Evolutionary conservation across 2,329 filamentous ascomycete species (phyloP).

Genomic region (Arthroderma uncinatum): DNA sequence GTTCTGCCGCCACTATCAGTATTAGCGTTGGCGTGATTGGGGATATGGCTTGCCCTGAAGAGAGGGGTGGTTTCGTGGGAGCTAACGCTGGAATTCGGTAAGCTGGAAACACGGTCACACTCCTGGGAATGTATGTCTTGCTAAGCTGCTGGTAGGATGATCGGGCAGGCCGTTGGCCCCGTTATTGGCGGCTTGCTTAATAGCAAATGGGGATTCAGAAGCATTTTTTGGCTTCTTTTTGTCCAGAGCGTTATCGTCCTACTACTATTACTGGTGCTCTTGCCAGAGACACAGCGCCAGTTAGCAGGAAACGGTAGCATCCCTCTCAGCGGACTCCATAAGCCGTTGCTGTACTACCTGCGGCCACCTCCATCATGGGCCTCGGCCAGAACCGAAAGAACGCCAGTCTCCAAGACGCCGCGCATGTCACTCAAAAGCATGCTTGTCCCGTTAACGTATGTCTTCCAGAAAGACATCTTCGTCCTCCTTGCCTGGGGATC

Average conservation of each 20-base stretch:
- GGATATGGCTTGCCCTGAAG: constrained; percentile 56
- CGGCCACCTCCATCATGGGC: neutral
- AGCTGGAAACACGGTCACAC: neutral
- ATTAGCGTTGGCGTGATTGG: constrained; percentile 60
- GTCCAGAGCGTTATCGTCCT: constrained; percentile 42
- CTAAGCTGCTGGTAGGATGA: constrained; percentile 40
- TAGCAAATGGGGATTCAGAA: constrained; percentile 55
- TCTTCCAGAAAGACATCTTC: constrained; percentile 28
- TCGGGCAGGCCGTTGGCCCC: constrained; percentile 43
- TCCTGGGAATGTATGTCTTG: neutral
- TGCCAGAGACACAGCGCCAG: constrained; percentile 42
- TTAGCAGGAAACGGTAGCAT: constrained; percentile 27
- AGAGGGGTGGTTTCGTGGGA: constrained; percentile 64
- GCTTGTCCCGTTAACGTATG: neutral
- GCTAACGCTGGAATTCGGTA: neutral
- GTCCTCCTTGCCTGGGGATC: constrained; percentile 24
- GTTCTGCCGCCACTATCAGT: constrained; percentile 57
- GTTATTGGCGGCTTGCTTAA: constrained; percentile 54
- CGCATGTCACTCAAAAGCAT: neutral
- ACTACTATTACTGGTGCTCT: constrained; percentile 43
- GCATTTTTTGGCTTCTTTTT: constrained; percentile 58
- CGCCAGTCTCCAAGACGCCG: neutral
- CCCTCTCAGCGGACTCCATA: neutral
- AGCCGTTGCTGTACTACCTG: neutral
- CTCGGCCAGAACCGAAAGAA: neutral